Conservation (phyloP, 306 rosid genomes). For the Prosopis cineraria region DNA sequence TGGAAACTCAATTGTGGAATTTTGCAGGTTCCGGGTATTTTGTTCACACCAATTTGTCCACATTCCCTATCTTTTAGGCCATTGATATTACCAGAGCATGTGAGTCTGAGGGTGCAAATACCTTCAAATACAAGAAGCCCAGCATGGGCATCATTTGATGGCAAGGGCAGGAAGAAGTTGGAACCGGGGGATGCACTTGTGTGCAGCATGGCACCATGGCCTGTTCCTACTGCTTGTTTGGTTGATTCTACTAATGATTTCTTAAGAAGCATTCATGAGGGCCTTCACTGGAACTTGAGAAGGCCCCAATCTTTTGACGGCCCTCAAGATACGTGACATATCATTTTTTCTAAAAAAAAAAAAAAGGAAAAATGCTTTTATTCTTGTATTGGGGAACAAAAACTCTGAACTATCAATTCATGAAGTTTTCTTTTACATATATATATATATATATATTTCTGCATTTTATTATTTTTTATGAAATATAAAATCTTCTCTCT, state of each 20-base stretch:
- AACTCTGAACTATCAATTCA: no score
- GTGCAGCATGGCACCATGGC: conserved; percentile 99
- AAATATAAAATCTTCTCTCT: no score
- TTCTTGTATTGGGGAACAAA: no score
- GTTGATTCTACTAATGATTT: conserved; percentile 87
- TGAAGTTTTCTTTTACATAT: no score
- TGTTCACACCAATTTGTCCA: conserved; percentile 94
- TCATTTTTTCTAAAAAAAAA: not conserved
- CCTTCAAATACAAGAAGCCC: conserved; percentile 88
- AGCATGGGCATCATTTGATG: conserved; percentile 98
- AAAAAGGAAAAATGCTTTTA: not conserved
- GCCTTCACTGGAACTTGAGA: conserved; percentile 96
- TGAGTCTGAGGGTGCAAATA: conserved; percentile 78
- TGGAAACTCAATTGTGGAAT: conserved; percentile 26
- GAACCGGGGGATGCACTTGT: conserved; percentile 92
- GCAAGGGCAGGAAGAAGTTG: conserved; percentile 82
- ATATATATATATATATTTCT: no score
- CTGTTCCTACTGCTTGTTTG: conserved; percentile 91
- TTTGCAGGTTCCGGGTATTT: conserved; percentile 91
- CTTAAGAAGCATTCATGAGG: conserved; percentile 88
- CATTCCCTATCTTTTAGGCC: conserved; percentile 93
- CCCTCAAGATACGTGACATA: conserved; percentile 55
- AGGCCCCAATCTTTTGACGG: conserved; percentile 82
- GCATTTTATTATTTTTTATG: no score
- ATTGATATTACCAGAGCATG: conserved; percentile 87